Percentiles rank a stretch among this genome's conserved stretches.
Evolutionary conservation across 495 filamentous ascomycete genomes (phyloP).

Genomic region (Oleoguttula mirabilis): DNA sequence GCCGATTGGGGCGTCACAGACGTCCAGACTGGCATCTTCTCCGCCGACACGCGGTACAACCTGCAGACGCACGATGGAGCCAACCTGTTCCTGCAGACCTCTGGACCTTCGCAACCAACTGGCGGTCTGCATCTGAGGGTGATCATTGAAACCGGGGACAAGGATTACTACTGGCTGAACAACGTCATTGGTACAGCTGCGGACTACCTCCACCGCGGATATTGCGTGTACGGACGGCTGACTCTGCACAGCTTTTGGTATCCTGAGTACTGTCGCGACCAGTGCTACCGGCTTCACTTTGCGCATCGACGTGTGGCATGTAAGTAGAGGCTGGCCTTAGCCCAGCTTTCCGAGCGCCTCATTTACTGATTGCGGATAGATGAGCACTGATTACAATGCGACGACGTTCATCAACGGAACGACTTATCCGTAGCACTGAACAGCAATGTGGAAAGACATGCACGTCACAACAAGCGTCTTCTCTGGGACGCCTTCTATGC

Average conservation of each 20-base stretch:
- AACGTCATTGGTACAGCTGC: too few relatives aligned
- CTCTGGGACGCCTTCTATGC: too few relatives aligned
- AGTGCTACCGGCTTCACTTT: slow-evolving; percentile 5
- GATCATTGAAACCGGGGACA: slow-evolving; percentile 18
- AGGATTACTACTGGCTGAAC: slow-evolving; percentile 21
- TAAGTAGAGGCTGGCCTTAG: too few relatives aligned
- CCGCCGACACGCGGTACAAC: slow-evolving; percentile 16
- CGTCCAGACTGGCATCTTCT: slow-evolving; percentile 17
- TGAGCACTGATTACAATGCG: slow-evolving; percentile 3
- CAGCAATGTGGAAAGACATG: too few relatives aligned
- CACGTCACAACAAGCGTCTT: too few relatives aligned
- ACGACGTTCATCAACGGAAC: slow-evolving; percentile 16
- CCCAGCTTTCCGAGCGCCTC: too few relatives aligned
- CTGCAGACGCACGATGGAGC: slow-evolving; percentile 15
- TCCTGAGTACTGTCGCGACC: neutral
- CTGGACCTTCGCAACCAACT: slow-evolving; percentile 6
- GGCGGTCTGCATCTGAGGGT: slow-evolving; percentile 16
- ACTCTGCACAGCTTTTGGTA: slow-evolving; percentile 6
- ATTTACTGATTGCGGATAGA: slow-evolving; percentile 4
- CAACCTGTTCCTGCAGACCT: slow-evolving; percentile 19
- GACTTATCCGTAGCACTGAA: slow-evolving; percentile 10
- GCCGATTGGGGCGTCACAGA: slow-evolving; percentile 18
- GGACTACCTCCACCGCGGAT: too few relatives aligned
- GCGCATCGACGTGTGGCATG: slow-evolving; percentile 15
- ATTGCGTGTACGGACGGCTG: neutral